phyloP scores from a whole-genome alignment of 139 green algal genomes.

The Volvox africanus region DNA sequence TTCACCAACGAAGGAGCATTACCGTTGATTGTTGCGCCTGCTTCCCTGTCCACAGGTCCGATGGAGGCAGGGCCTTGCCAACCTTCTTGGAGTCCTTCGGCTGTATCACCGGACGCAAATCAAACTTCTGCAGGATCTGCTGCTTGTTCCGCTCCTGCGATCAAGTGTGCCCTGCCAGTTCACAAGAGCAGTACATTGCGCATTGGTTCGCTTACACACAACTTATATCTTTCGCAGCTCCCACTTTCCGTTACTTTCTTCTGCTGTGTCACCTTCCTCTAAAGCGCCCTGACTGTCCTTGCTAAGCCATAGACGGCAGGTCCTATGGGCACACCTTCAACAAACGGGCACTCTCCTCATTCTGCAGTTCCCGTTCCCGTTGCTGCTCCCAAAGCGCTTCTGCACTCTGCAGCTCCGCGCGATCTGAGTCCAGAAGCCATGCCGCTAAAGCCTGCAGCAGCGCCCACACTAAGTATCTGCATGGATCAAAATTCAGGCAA shows the following conservation, averaged over 20 bases:
- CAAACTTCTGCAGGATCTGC: slow-evolving; percentile 47
- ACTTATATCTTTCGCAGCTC: not conserved
- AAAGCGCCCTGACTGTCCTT: not conserved
- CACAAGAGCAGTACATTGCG: not conserved
- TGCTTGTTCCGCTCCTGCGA: slow-evolving; percentile 31
- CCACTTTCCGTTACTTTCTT: not conserved
- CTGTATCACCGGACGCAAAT: slow-evolving; percentile 37
- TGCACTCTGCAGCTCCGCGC: not conserved
- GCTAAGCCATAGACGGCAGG: not conserved
- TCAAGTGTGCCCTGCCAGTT: not conserved
- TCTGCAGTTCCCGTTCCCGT: not conserved
- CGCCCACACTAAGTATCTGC: too few species aligned
- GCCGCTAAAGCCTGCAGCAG: slow-evolving; percentile 36
- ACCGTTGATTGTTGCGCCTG: not conserved
- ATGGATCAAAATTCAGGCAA: not conserved
- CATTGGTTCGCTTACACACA: not conserved
- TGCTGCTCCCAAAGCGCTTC: not conserved
- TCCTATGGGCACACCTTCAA: not conserved
- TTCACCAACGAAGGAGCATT: not conserved
- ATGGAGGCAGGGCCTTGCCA: not conserved
- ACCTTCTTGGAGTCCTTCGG: not conserved
- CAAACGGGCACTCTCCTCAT: slow-evolving; percentile 21
- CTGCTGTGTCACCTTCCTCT: not conserved
- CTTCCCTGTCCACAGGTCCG: not conserved
- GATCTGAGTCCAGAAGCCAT: slow-evolving; percentile 43